Evolutionary conservation across 495 filamentous ascomycete genomes (phyloP), one percentile per base, ranked within the genome.

Genomic region (Podospora australis): DNA sequence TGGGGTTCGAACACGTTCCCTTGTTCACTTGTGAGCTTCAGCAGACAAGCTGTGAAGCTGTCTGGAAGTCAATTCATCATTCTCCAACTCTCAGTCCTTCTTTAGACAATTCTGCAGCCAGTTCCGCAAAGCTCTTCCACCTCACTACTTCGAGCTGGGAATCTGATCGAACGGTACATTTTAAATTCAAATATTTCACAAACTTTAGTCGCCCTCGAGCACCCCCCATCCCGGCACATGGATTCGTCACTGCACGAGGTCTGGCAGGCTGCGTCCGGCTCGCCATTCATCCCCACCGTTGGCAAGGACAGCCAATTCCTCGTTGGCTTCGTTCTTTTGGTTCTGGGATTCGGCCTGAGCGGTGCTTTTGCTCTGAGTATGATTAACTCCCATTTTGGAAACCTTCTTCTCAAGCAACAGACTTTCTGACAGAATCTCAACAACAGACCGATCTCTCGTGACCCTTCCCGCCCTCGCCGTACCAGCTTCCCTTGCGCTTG

Each of bases 401-500:
- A 10, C 1, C 4, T 46, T 1, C 10, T 16, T 14, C 13, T 20
- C 29, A 16, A 3, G 16, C 28, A 13, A 29, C 21, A 40, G 14
- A n/a, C 21, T 6, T 32, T 32, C 35, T 56, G 21, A 56, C 46
- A 8, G 32, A 22, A 21, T 10, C 34, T 20, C 35, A 30, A 4
- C n/a, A n/a, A 22, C 64, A 96, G 92, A 96, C 68, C 88, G 90
- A 32, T 90, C 90, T n/a, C 63, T 96, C 51, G 62, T 77, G 51
- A 90, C 78, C 63, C 73, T 96, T 40, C 76, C 81, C 21, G 55
- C 89, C n/a, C 71, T 92, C 51, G 92, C 90, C 34, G 55, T 96
- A 36, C 91, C 94, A 39, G 91, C 92, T 49, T 89, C 90, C 40
- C 59, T 95, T 55, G 83, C 87, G 44, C 80, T 95, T 69, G 94